phyloP scores from a whole-genome alignment of 139 green algal genomes.

The Micractinium conductrix region DNA sequence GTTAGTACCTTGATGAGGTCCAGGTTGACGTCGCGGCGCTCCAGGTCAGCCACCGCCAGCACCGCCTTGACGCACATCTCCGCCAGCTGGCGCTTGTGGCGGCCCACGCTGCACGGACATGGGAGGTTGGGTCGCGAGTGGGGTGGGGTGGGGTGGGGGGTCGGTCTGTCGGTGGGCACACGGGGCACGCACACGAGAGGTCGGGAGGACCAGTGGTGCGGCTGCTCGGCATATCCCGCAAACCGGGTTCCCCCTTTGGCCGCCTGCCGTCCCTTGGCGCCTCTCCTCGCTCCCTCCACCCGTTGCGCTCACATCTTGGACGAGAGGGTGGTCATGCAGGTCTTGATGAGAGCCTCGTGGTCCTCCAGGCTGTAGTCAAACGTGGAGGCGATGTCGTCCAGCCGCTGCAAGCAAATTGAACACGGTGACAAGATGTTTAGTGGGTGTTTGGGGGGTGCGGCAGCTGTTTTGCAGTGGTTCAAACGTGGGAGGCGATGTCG shows the following conservation, averaged over 20 bases:
- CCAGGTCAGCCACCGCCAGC: slow-evolving; percentile 95
- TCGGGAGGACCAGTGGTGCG: no score
- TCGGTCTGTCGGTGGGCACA: not conserved
- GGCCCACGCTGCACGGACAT: slow-evolving; percentile 89
- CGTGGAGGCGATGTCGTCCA: slow-evolving; percentile 75
- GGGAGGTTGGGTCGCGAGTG: no score
- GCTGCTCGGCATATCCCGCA: no score
- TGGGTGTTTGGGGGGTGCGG: no score
- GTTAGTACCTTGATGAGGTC: slow-evolving; percentile 99
- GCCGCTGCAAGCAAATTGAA: slow-evolving; percentile 10
- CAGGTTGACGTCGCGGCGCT: slow-evolving; percentile 96
- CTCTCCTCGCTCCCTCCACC: no score
- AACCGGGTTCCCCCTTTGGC: no score
- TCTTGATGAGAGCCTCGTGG: slow-evolving; percentile 94
- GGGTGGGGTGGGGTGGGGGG: not conserved
- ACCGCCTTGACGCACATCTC: slow-evolving; percentile 99
- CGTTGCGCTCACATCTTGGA: slow-evolving; percentile 98
- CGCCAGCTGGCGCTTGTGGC: slow-evolving; percentile 94
- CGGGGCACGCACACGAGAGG: no score
- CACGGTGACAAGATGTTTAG: no score
- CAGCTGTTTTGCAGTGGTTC: no score
- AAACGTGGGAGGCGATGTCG: slow-evolving; percentile 1
- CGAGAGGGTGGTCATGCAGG: slow-evolving; percentile 99
- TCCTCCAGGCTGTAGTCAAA: slow-evolving; percentile 90
- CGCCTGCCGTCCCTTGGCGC: no score